These are phyloP conservation scores for Cutaneotrichosporon cavernicola DNA, from an alignment of 1,284 basidiomycete genomes.

Conservation along the genomic window DNA sequence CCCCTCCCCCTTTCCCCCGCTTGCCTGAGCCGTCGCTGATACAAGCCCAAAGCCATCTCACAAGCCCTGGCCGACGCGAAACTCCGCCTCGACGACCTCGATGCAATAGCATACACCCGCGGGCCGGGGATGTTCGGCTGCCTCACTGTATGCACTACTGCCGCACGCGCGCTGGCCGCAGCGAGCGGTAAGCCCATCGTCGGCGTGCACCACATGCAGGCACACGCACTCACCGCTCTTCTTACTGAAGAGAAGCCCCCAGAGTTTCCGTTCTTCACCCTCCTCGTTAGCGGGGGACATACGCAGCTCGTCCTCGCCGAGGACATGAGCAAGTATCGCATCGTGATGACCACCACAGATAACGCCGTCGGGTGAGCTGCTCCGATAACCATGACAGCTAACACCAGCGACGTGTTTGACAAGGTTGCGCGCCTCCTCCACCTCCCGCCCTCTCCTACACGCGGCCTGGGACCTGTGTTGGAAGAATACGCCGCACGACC, in stretches of 20 bases:
- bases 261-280: conserved; percentile 77
- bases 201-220: conserved; percentile 97
- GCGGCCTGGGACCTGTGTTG: conserved; percentile 71
- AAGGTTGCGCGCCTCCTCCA: conserved; percentile 69
- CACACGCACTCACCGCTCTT: conserved; percentile 81
- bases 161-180: conserved; percentile 77
- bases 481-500: conserved; percentile 60
- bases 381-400: conserved; percentile 11
- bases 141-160: conserved; percentile 70
- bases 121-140: conserved; percentile 85
- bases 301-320: conserved; percentile 76
- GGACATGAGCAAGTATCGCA: conserved; percentile 62
- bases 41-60: conserved; percentile 69
- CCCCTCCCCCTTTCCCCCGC: too few species aligned
- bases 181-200: conserved; percentile 73
- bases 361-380: conserved; percentile 64
- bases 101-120: conserved; percentile 85
- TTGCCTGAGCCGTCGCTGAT: background rate
- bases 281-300: conserved; percentile 87
- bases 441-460: conserved; percentile 61
- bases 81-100: conserved; percentile 63
- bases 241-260: conserved; percentile 65
- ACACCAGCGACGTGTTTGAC: conserved; percentile 65
- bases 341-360: conserved; percentile 73
- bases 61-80: conserved; percentile 66